These are phyloP conservation scores for Friedmanniomyces simplex DNA, from an alignment of 495 filamentous ascomycete species.

Conservation along the genomic window DNA sequence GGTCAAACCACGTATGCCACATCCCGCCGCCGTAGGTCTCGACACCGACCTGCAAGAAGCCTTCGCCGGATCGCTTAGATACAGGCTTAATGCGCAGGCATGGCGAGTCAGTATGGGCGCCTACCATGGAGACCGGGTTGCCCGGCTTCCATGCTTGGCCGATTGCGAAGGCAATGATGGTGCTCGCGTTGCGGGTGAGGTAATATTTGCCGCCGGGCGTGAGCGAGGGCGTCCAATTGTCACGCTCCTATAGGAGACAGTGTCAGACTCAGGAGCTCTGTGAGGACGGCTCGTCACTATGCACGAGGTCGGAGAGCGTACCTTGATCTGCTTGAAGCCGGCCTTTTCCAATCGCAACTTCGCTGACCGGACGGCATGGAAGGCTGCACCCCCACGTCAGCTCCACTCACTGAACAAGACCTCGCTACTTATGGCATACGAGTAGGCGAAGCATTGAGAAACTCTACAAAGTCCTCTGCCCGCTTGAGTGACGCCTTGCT, in stretches of 20 bases:
- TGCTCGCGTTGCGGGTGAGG: constrained; percentile 87
- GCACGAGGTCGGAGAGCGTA: too few species aligned
- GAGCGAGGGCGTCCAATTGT: constrained; percentile 72
- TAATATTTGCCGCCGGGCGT: constrained; percentile 90
- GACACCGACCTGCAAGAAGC: constrained; percentile 92
- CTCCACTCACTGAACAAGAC: background rate
- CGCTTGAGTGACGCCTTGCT: constrained; percentile 35
- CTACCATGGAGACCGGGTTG: constrained; percentile 89
- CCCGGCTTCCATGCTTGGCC: constrained; percentile 88
- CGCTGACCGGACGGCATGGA: constrained; percentile 79
- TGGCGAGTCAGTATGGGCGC: constrained; percentile 92
- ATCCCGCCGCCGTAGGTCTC: constrained; percentile 92
- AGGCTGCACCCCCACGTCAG: constrained; percentile 48
- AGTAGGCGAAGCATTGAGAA: constrained; percentile 89
- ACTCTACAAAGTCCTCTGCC: constrained; percentile 79
- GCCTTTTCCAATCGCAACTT: constrained; percentile 64
- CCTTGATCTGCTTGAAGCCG: constrained; percentile 76
- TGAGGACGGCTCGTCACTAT: too few species aligned
- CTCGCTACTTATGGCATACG: constrained; percentile 45
- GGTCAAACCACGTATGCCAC: constrained; percentile 85
- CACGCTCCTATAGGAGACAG: constrained; percentile 52
- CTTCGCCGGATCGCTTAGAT: constrained; percentile 73
- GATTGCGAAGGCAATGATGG: constrained; percentile 89
- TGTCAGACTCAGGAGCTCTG: background rate
- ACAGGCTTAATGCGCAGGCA: constrained; percentile 86